phyloP scores from a whole-genome alignment of 23 red algal species.

The Gracilaria gracilis region DNA sequence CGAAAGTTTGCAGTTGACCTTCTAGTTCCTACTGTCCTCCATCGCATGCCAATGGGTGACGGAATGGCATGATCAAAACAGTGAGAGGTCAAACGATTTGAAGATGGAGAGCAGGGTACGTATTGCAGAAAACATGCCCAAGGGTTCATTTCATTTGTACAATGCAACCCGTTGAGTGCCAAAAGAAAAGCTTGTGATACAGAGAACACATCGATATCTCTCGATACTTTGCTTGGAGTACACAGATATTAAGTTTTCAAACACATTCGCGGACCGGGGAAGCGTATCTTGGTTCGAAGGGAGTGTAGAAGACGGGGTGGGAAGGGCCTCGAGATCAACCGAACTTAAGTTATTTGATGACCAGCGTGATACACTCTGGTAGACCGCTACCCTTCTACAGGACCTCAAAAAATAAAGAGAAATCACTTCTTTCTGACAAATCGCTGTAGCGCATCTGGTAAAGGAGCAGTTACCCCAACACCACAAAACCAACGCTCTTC shows the following conservation, averaged over 20 bases:
- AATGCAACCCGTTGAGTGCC: neutral
- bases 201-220: neutral
- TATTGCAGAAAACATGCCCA: neutral
- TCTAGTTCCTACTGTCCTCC: neutral
- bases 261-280: too few relatives aligned
- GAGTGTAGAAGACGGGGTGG: too few relatives aligned
- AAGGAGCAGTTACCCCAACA: neutral
- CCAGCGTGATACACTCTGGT: neutral
- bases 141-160: neutral
- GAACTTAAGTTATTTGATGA: too few relatives aligned
- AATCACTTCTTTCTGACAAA: constrained; percentile 27
- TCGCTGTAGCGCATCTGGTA: constrained; percentile 40
- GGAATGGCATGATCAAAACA: neutral
- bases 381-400: neutral
- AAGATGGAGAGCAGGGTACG: neutral
- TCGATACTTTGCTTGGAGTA: neutral
- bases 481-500: too few relatives aligned
- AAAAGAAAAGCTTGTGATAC: neutral
- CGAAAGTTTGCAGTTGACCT: neutral
- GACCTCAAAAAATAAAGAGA: neutral
- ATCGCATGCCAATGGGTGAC: neutral
- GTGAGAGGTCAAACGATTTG: neutral
- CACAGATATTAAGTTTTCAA: neutral
- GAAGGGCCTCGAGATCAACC: too few relatives aligned
- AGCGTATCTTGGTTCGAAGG: too few relatives aligned